Conservation (phyloP, 2,329 filamentous ascomycete species). For the Trichoderma koningii region DNA sequence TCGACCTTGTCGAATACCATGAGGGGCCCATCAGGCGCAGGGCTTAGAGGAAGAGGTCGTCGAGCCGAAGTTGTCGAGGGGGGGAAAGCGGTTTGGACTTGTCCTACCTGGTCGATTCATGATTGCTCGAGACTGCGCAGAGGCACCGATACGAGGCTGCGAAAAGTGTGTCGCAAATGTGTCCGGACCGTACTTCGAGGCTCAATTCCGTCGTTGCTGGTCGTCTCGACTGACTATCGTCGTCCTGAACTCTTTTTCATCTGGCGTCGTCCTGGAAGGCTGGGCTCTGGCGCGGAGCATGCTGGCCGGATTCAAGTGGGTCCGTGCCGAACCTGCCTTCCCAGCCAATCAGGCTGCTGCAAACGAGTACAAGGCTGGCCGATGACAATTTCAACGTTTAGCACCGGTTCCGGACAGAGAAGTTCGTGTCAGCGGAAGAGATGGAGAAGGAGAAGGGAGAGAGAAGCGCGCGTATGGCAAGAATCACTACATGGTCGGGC, state of each 20-base stretch:
- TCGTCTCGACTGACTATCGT: slow-evolving; percentile 17
- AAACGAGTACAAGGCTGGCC: slow-evolving; percentile 21
- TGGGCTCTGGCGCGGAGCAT: slow-evolving; percentile 34
- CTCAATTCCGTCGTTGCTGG: slow-evolving; percentile 28
- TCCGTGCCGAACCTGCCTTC: slow-evolving; percentile 39
- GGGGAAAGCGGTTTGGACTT: slow-evolving; percentile 11
- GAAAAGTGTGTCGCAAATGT: slow-evolving; percentile 29
- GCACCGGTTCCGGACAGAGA: no score
- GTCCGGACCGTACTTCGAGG: slow-evolving; percentile 28
- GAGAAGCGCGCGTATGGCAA: no score
- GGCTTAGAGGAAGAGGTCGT: not conserved
- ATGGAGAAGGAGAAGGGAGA: no score
- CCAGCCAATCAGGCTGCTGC: slow-evolving; percentile 36
- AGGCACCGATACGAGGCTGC: slow-evolving; percentile 27
- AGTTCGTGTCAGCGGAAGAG: no score
- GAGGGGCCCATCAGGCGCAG: not conserved
- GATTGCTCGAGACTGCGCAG: slow-evolving; percentile 40
- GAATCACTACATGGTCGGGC: not conserved
- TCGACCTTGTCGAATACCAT: not conserved
- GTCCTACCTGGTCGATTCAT: slow-evolving; percentile 64
- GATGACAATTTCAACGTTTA: not conserved
- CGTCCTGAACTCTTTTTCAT: slow-evolving; percentile 19
- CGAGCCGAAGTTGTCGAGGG: slow-evolving; percentile 25
- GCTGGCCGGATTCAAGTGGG: slow-evolving; percentile 45
- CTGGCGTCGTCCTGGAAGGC: slow-evolving; percentile 34